These are phyloP conservation scores for Pulicaria dysenterica DNA, from an alignment of 129 eudicot genomes.

Conservation along the genomic window DNA sequence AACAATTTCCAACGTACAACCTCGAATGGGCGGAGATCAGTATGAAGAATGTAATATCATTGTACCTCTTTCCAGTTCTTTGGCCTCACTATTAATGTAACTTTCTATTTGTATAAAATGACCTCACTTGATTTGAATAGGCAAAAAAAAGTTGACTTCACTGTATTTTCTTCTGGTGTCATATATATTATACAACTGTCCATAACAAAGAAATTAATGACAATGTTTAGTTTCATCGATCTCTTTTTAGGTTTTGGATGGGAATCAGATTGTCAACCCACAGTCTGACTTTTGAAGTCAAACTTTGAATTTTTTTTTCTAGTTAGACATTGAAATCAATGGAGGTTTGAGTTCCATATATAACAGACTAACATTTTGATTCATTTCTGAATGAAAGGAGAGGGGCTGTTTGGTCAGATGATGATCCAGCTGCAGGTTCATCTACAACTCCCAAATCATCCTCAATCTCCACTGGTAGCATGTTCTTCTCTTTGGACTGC, in stretches of 20 bases:
- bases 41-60: background rate
- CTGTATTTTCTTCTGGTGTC: too few species aligned
- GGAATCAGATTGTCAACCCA: too few species aligned
- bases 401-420: conserved; percentile 17
- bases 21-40: background rate
- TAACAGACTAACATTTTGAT: conserved; percentile 15
- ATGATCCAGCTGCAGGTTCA: conserved; percentile 11
- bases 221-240: too few species aligned
- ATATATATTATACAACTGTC: too few species aligned
- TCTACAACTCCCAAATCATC: conserved; percentile 23
- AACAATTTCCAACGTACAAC: background rate
- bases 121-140: too few species aligned
- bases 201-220: too few species aligned
- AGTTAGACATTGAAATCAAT: background rate
- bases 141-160: too few species aligned
- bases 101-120: too few species aligned
- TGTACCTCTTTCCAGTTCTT: too few species aligned
- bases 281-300: background rate
- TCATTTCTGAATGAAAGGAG: background rate
- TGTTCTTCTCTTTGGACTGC: conserved; percentile 19
- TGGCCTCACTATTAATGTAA: too few species aligned
- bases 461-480: background rate
- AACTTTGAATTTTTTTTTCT: background rate
- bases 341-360: background rate
- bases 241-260: too few species aligned